Percentiles rank a stretch among this genome's conserved stretches.
phyloP scores from a whole-genome alignment of 345 rosid genomes.

The Populus euphratica region DNA sequence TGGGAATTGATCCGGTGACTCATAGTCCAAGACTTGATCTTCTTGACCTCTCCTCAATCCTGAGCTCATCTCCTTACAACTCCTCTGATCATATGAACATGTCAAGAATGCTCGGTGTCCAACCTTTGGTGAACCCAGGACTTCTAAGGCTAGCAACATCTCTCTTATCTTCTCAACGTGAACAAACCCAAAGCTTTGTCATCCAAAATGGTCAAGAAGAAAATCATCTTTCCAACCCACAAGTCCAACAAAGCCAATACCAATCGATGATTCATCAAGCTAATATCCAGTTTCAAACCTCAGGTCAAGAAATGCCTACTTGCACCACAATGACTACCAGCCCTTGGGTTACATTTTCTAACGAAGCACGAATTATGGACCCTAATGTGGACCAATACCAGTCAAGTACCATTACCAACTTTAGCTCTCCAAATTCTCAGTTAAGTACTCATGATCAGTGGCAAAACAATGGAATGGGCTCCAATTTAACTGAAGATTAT shows the following conservation, averaged over 20 bases:
- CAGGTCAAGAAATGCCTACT: conserved; percentile 36
- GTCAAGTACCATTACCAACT: conserved; percentile 5
- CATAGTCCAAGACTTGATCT: conserved; percentile 26
- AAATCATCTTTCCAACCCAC: conserved; percentile 31
- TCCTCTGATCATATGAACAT: conserved; percentile 8
- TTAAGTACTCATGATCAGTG: background rate
- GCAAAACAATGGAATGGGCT: conserved; percentile 15
- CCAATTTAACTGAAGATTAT: conserved; percentile 32
- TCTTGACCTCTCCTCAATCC: conserved; percentile 21
- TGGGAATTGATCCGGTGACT: conserved; percentile 31
- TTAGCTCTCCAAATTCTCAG: conserved; percentile 6
- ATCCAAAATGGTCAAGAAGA: conserved; percentile 28
- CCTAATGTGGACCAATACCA: conserved; percentile 20
- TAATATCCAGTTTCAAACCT: conserved; percentile 25
- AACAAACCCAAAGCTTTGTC: conserved; percentile 16
- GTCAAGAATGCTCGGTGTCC: conserved; percentile 13
- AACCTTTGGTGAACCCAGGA: conserved; percentile 27
- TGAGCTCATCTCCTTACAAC: conserved; percentile 14
- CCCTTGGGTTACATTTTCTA: conserved; percentile 26
- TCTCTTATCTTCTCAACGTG: conserved; percentile 28
- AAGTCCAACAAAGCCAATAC: conserved; percentile 25
- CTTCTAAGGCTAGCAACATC: conserved; percentile 43
- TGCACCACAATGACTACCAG: conserved; percentile 17
- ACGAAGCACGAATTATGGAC: conserved; percentile 28
- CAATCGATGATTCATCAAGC: conserved; percentile 22